Conservation (phyloP, 2,329 filamentous ascomycete genomes). For the Aureobasidium namibiae region DNA sequence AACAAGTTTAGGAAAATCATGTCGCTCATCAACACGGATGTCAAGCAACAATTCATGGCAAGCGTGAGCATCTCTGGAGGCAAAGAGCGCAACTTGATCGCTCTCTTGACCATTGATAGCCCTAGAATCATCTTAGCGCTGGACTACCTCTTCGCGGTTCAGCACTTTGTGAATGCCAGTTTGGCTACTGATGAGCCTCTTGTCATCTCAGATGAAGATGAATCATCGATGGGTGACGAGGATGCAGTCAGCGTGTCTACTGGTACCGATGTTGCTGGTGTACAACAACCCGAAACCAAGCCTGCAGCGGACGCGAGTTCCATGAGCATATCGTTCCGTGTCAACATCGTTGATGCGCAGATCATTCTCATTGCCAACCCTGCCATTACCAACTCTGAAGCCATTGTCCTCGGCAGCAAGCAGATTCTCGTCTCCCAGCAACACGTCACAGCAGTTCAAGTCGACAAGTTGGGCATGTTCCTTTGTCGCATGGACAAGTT, state of each 20-base stretch:
- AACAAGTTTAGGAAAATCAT: conserved; percentile 99
- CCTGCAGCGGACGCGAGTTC: conserved; percentile 34
- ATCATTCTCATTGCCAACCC: conserved; percentile 95
- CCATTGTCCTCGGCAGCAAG: conserved; percentile 89
- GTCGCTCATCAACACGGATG: conserved; percentile 89
- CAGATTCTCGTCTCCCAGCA: conserved; percentile 90
- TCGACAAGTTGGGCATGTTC: conserved; percentile 96
- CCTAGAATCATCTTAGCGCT: conserved; percentile 90
- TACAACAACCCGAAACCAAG: conserved; percentile 19
- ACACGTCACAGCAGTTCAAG: conserved; percentile 85
- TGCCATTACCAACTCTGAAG: conserved; percentile 79
- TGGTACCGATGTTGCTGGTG: conserved; percentile 20
- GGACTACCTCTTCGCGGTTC: conserved; percentile 87
- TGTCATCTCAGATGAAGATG: conserved; percentile 52
- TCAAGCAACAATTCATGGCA: conserved; percentile 94
- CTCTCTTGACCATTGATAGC: conserved; percentile 88
- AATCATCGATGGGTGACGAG: conserved; percentile 36
- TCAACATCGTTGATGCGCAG: conserved; percentile 93
- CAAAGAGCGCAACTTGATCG: conserved; percentile 71
- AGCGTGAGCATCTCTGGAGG: conserved; percentile 88
- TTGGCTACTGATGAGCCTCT: conserved; percentile 48
- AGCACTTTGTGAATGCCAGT: conserved; percentile 70
- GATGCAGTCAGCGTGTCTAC: conserved; percentile 39
- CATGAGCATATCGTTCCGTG: conserved; percentile 76
- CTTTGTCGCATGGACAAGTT: conserved; percentile 97